Base-by-base conservation (phyloP, 2,329 filamentous ascomycete genomes). In the Colletotrichum sublineola region DNA sequence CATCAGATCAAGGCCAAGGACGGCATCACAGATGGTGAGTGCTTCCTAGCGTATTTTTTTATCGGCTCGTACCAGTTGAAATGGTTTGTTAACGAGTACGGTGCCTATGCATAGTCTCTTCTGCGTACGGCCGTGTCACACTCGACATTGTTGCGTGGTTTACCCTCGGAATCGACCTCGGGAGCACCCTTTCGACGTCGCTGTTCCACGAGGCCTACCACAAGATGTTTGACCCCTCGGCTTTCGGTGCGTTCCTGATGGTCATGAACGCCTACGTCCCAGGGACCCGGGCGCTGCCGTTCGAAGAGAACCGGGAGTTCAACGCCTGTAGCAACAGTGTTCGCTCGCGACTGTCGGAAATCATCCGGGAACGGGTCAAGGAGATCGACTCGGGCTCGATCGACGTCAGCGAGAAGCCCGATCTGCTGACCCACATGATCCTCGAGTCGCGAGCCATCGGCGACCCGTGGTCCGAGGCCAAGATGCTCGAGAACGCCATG, bases 401-500 rank as follows among this genome's bases (percentile, higher is more conserved):
- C 48, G 73, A 52, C n/a, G 55, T 63, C 11, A 61, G 56, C 31
- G 73, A 69, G 44, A 77, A 77, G 29, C 66, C 77, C 11, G 73
- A 80, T 69, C 75, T 78, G n/a, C 76, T 82, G 1, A 79, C 80
- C 24, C 77, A 80, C 12, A 76, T 84, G 70, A 80, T 84, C 6
- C 74, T 80, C 42, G 78, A 81, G 1, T 80, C 79, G 46, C 75
- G 64, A 38, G 0, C 67, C 74, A n/a, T 74, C 75, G 53, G 74
- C 62, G 9, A 76, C 66, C 1, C 66, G 15, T 74, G 71, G 74
- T 62, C 63, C 42, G 69, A 68, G 20, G 76, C 81, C 67, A 78
- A 83, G 56, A 75, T 84, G 5, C 77, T 82, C n/a, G 81, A 80
- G 48, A 78, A 85, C 75, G 73, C 84, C 33, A 79, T 86, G 76